Evolutionary conservation across 2,329 filamentous ascomycete genomes (phyloP), one percentile per base, ranked within the genome.

Genomic region (Aspergillus unguis): DNA sequence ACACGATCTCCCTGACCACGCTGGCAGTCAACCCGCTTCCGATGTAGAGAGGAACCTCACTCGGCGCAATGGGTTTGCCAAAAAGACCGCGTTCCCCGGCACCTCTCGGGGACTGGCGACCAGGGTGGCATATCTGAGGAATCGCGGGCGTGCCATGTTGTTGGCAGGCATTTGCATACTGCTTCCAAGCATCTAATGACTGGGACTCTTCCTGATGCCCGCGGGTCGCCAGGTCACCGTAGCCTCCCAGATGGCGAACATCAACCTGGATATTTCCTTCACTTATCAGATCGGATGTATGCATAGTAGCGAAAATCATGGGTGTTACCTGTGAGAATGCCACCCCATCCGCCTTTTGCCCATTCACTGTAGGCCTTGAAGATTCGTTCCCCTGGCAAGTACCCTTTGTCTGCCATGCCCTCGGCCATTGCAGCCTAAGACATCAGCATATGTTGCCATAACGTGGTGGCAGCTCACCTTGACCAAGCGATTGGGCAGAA

Each of bases 91-190:
- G 61, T 61, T 3, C 40, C 6, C 70, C 69, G 11, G 68, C 67
- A 2, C 67, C 67, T 3, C 59, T 59, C 3, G 68, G 67, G 48
- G 61, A 65, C 66, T 73, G 72, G 17, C 69, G 50, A 1, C 70
- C 70, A 3, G 70, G 69, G 58, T 73, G 71, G 38, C 67, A 65
- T 11, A 73, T 58, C 56, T 73, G 69, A 11, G 70, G 68, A 27
- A 72, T 65, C 41, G 61, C 65, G 11, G 67, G 68, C 36, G 69
- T 71, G 3, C 40, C 26, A 11, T 29, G 10, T 3, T 1, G 5
- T 28, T 42, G 40, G n/a, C 40, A 42, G 40, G 9, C 40, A 23
- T 42, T 10, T 42, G 40, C 40, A 28, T 42, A 42, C 7, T 31
- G 10, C 27, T 29, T 42, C 40, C 40, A 42, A 8, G 11, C 3